Base-by-base conservation (phyloP, 768 basidiomycete genomes). In the Cyclocybe cylindracea region DNA sequence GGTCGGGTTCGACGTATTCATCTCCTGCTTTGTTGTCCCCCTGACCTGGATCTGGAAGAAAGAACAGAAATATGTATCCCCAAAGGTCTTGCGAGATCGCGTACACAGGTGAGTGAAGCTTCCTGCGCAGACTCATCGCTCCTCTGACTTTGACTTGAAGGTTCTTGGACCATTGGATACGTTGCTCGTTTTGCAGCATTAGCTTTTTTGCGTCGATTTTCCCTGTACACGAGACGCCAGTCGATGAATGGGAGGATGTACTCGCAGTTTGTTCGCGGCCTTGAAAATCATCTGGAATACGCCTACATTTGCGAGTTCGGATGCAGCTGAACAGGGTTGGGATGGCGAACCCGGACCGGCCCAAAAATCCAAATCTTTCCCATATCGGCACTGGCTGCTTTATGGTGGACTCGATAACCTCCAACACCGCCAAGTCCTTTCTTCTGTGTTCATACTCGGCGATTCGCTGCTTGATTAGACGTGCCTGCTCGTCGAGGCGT, bases 61-160 rank as follows among this genome's bases (percentile, higher is more conserved):
- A 55, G 36, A 35, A 50, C 38, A 45, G 10, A 35, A 55, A 55
- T 19, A 55, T 55, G 24, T 50, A 44, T 10, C 40, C 39, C 54
- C 48, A 55, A 4, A 55, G 44, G 5, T 55, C 48, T 10, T 37
- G 37, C 5, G 48, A 49, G 24, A 50, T 45, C 35, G 41, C 32
- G 18, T 46, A 36, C 29, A 46, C 44, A 35, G 44, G 38, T 13
- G 54, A 45, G 14, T 33, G 29, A 6, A 46, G 34, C 24, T 44
- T 53, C 29, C n/a, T 8, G 29, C 44, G 44, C 16, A 46, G 36
- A 18, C 24, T 32, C 31, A 46, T 35, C 2, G 39, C 51, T n/a
- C 45, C 51, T 33, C 39, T 46, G 45, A 53, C 29, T 16, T 52
- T 46, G 13, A 29, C 33, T 31, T 38, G 19, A 5, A 53, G 10